phyloP scores from a whole-genome alignment of 2,329 filamentous ascomycete species.

The Dendryphion nanum region DNA sequence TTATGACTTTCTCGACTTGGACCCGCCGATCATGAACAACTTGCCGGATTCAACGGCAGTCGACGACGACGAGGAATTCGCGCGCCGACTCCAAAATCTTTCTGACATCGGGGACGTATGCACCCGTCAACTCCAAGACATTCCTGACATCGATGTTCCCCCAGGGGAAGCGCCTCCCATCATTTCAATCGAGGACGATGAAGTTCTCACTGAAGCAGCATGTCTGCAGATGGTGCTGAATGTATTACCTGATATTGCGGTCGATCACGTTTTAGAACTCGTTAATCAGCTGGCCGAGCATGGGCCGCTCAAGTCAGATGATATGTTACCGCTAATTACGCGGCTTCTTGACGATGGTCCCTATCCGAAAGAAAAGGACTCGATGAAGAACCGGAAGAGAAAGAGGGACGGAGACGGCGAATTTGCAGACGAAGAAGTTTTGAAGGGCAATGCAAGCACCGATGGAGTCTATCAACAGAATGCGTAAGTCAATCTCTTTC shows the following conservation, averaged over 20 bases:
- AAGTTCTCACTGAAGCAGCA: conserved; percentile 11
- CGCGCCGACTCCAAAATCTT: too few relatives aligned
- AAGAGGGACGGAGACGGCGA: conserved; percentile 19
- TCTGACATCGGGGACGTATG: too few relatives aligned
- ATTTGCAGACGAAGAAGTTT: too few relatives aligned
- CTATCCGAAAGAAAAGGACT: conserved; percentile 36
- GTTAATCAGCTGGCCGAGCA: conserved; percentile 25
- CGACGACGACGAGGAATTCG: too few relatives aligned
- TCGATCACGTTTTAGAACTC: conserved; percentile 27
- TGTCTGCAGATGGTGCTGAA: conserved; percentile 33
- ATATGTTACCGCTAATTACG: conserved; percentile 19
- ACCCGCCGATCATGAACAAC: neutral
- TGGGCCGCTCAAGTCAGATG: too few relatives aligned
- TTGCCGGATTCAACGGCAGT: neutral
- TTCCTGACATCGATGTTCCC: conserved; percentile 22
- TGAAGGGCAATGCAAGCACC: too few relatives aligned
- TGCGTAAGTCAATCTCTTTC: too few relatives aligned
- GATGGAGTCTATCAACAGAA: too few relatives aligned
- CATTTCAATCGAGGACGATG: conserved; percentile 1
- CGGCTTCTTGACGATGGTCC: conserved; percentile 29
- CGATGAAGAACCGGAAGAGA: conserved; percentile 27
- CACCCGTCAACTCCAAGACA: too few relatives aligned
- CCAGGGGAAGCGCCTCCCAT: conserved; percentile 6
- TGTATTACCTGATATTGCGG: conserved; percentile 34
- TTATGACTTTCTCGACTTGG: conserved; percentile 1